Evolutionary conservation across 768 basidiomycete species (phyloP).

Genomic region (Dacryopinax spathularia): DNA sequence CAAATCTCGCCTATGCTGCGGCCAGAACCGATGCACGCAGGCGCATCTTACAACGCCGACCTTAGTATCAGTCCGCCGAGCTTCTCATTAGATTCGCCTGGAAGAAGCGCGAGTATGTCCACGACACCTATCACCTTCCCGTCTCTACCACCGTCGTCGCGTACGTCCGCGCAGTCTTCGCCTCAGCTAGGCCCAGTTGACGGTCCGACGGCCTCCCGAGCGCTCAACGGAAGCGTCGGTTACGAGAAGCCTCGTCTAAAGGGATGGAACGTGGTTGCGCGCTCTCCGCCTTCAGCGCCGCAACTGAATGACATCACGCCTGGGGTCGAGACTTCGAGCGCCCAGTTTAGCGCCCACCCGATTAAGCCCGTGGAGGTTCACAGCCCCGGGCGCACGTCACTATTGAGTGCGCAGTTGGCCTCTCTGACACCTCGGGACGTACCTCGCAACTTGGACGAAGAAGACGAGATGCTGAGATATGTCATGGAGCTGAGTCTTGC

Average conservation of each 20-base stretch:
- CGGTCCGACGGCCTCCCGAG: neutral
- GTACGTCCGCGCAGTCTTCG: neutral
- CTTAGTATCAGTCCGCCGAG: neutral
- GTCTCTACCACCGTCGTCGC: neutral
- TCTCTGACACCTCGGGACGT: neutral
- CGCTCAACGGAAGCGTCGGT: neutral
- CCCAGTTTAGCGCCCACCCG: neutral
- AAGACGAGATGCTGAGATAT: constrained; percentile 50
- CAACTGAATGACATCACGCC: neutral
- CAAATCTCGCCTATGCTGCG: constrained; percentile 39
- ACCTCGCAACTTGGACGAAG: constrained; percentile 22
- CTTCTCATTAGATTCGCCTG: neutral
- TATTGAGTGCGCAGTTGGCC: neutral
- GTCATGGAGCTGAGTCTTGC: constrained; percentile 59
- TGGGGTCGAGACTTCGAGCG: neutral
- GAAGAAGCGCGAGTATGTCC: neutral
- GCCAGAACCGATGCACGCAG: constrained; percentile 45
- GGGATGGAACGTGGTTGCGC: neutral
- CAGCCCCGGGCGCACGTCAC: neutral
- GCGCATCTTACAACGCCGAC: constrained; percentile 12
- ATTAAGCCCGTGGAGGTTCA: neutral
- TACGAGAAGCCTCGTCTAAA: neutral
- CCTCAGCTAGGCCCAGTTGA: neutral
- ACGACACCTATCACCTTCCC: neutral
- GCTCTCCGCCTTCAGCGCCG: constrained; percentile 2